Base-by-base conservation (phyloP, 2,329 filamentous ascomycete species). In the Talaromyces albobiverticillius region DNA sequence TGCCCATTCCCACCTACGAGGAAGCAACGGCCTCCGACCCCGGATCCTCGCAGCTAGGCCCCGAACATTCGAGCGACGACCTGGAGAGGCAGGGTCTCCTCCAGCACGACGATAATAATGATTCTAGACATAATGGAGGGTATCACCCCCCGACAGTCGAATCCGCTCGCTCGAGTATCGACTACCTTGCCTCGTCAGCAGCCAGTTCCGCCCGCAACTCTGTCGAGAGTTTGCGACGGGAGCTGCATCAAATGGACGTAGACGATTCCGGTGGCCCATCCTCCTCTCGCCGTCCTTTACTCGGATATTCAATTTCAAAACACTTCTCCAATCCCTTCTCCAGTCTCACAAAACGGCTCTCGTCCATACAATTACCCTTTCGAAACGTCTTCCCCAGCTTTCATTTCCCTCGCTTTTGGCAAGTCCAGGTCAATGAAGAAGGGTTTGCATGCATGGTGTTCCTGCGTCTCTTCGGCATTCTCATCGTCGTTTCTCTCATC, bases 181-280 rank as follows among this genome's bases (percentile, higher is more conserved):
- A 81, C 62, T 77, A 75, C 56, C 75, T 79, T 60, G 80, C 76
- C 46, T 83, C 81, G 57, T 77, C 76, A 47, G 71, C 68, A 76
- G 82, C 71, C 71, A 80, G 66, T 72, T 79, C 75, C 69, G 70
- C 76, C 71, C 63, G 74, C 69, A 62, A 76, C 76, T 73, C 88
- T 60, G 77, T 78, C 47, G 83, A 82, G 29, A 83, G 85, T 59
- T 80, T 94, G 63, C 85, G 89, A 59, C 82, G 87, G 61, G 89
- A 94, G 72, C 87, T 97, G 76, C 84, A 95, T 67, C 88, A 96
- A 80, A 85, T 95, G 81, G 90, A 95, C 62, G 83, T 95, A 40
- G 82, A 90, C 64, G 90, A 95, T 61, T 83, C 84, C 16, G 69
- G 57, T 51, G n/a, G n/a, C n/a, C 64, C 66, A 52, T 61, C 67